Evolutionary conservation across 1,284 basidiomycete genomes (phyloP), one percentile per base, ranked within the genome.

Genomic region (Mycosarcoma mackinlayi): DNA sequence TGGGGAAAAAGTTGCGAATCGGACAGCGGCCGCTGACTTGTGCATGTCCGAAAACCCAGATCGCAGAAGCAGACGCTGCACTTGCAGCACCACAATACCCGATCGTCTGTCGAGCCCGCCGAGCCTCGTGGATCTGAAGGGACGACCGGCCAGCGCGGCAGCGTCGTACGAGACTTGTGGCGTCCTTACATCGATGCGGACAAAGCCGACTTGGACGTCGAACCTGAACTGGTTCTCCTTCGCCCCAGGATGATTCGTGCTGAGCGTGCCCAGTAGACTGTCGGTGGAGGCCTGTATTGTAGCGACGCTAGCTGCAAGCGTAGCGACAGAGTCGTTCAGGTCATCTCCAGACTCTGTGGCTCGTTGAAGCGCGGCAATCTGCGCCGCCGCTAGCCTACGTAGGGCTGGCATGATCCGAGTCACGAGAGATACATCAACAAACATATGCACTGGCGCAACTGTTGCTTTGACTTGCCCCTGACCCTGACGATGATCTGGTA

Each of bases 371-470:
- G 46, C 48, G 11, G 48, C 47, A 14, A 62, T 19, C 37, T 62
- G 50, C n/a, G 61, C 41, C 16, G 52, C 33, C n/a, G 57, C 56
- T 31, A 52, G 51, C 42, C 52, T 54, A 39, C 56, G 63, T 41
- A 70, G 28, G 39, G 61, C 56, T 13, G 72, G 76, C 39, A 69
- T 51, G 8, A 69, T 35, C 7, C 76, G 51, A 19, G 71, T 67
- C 8, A 57, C 57, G 6, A 73, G 42, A 3, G 76, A 77, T 7
- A 65, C 34, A 34, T 78, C 76, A 7, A 68, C 41, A 33, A 78
- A 77, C 16, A 67, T 27, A 38, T 78, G 76, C 0, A 77, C 38
- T 2, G 75, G 73, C 10, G 66, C 69, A 0, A 75, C 33, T 4
- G 21, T 21, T 8, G 34, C 59, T 3, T 16, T 34, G 28, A 70